These are phyloP conservation scores for Hyaloscypha bicolor DNA, from an alignment of 495 filamentous ascomycete species.

Conservation along the genomic window DNA sequence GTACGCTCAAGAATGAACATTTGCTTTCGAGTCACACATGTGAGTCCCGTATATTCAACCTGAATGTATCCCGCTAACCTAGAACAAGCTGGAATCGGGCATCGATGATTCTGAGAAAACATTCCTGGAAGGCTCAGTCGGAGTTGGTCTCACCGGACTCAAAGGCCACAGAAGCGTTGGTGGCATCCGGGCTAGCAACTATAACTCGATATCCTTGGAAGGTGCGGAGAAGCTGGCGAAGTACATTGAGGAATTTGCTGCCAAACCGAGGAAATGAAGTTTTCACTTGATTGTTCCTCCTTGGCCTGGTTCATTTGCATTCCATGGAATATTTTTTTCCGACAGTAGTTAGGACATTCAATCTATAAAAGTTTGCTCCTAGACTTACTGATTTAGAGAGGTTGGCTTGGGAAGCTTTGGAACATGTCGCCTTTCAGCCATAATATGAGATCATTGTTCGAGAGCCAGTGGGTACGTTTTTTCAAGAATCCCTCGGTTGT, in stretches of 20 bases:
- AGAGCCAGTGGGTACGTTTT: too few species aligned
- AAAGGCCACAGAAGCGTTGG: conserved; percentile 82
- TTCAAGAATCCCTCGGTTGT: too few species aligned
- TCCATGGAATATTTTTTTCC: not conserved
- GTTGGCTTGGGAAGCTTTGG: not conserved
- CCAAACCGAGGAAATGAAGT: conserved; percentile 19
- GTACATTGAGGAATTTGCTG: conserved; percentile 61
- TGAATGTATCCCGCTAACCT: not conserved
- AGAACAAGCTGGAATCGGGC: not conserved
- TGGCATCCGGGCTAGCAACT: conserved; percentile 63
- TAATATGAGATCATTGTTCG: not conserved
- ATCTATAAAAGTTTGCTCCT: not conserved
- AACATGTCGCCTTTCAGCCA: not conserved
- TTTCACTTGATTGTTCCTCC: not conserved
- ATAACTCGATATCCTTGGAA: conserved; percentile 63
- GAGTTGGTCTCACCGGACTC: conserved; percentile 64
- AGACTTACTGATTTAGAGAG: not conserved
- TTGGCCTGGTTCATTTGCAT: not conserved
- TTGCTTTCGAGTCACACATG: conserved; percentile 61
- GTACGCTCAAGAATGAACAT: conserved; percentile 89
- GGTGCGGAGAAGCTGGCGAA: conserved; percentile 60
- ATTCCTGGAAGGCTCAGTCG: conserved; percentile 73
- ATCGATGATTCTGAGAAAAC: conserved; percentile 62
- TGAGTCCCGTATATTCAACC: not conserved
- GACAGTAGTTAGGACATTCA: not conserved